Percentiles rank a stretch among this genome's conserved stretches.
Evolutionary conservation across 768 basidiomycete genomes (phyloP).

Genomic region (Rhodotorula babjevae): DNA sequence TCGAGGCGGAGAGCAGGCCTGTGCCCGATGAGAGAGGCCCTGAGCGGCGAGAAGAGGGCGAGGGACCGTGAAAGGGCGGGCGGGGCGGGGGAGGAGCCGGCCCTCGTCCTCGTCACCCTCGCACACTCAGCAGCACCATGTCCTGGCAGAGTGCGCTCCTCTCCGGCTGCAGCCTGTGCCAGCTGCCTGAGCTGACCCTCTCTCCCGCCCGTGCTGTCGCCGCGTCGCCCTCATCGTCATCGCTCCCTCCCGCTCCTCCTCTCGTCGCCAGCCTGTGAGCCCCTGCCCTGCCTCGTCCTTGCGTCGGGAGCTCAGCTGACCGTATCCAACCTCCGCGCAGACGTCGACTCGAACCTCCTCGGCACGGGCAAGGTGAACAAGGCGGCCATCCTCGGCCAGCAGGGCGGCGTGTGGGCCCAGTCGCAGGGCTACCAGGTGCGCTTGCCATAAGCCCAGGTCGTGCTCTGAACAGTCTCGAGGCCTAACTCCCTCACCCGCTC

Average conservation of each 20-base stretch:
- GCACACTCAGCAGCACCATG: constrained; percentile 48
- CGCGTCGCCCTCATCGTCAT: constrained; percentile 7
- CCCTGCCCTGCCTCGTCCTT: neutral
- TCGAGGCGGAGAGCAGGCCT: no score
- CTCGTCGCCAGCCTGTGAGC: neutral
- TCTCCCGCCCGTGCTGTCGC: neutral
- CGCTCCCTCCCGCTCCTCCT: neutral
- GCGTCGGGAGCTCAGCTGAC: no score
- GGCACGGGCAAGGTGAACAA: constrained; percentile 65
- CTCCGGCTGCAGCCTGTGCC: neutral
- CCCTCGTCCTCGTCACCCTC: neutral
- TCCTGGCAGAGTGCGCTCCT: constrained; percentile 62
- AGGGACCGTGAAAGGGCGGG: no score
- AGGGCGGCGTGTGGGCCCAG: constrained; percentile 73
- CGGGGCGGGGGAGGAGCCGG: neutral
- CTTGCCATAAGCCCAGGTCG: no score
- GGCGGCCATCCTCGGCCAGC: constrained; percentile 70
- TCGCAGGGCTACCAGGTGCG: constrained; percentile 60
- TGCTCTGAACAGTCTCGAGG: no score
- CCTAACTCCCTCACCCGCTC: no score
- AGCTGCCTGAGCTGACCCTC: neutral
- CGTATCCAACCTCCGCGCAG: no score
- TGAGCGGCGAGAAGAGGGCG: no score
- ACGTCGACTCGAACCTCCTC: constrained; percentile 61
- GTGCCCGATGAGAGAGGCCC: no score